These are phyloP conservation scores for Fusarium sp. DNA, from an alignment of 2,329 filamentous ascomycete species.

Conservation along the genomic window DNA sequence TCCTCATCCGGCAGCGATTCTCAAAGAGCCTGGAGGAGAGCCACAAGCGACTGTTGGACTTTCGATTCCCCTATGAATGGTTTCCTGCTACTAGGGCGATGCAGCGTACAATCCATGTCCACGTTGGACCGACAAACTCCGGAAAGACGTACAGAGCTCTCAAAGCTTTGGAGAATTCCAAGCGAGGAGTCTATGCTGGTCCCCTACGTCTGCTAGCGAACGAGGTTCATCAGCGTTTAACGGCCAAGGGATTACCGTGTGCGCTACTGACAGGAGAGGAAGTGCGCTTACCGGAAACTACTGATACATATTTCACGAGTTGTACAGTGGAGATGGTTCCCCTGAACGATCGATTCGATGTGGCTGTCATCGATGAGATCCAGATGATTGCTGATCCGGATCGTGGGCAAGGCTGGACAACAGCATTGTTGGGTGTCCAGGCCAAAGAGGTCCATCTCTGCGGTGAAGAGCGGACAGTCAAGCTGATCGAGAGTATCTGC, in stretches of 20 bases:
- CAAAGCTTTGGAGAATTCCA: conserved; percentile 81
- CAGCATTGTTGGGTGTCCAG: conserved; percentile 87
- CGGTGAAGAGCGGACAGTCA: conserved; percentile 86
- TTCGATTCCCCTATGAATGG: conserved; percentile 93
- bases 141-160: conserved; percentile 97
- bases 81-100: conserved; percentile 85
- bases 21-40: conserved; percentile 67
- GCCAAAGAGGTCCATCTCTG: conserved; percentile 94
- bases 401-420: conserved; percentile 94
- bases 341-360: conserved; percentile 73
- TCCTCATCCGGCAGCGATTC: conserved; percentile 70
- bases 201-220: conserved; percentile 90
- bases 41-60: conserved; percentile 79
- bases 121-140: conserved; percentile 97
- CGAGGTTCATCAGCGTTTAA: conserved; percentile 92
- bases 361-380: conserved; percentile 97
- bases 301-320: conserved; percentile 74
- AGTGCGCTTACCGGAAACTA: conserved; percentile 74
- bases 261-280: conserved; percentile 94
- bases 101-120: conserved; percentile 87
- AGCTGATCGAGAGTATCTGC: conserved; percentile 82
- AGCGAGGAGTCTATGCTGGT: conserved; percentile 88
- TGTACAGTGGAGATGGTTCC: conserved; percentile 94
- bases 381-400: conserved; percentile 90
- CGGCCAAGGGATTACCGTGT: conserved; percentile 80